Percentiles rank a stretch among this genome's conserved stretches.
These are phyloP conservation scores for Vigna unguiculata DNA, from an alignment of 306 rosid species.

Conservation along the genomic window DNA sequence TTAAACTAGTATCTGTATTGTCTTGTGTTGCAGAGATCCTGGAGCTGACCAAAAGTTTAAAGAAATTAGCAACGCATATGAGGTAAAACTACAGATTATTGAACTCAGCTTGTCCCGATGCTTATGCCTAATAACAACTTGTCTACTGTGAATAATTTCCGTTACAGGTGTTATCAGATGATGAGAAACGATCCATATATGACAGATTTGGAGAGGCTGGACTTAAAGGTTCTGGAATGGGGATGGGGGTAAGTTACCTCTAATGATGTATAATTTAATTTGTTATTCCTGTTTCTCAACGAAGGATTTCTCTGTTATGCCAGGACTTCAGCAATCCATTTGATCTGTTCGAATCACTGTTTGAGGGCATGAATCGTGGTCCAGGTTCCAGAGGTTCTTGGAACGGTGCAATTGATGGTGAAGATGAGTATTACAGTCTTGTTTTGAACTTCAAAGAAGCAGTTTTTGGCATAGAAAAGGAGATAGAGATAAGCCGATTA, in stretches of 20 bases:
- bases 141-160: slow-evolving; percentile 33
- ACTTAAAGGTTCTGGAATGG: slow-evolving; percentile 88
- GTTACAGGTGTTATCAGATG: slow-evolving; percentile 89
- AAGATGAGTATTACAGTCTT: slow-evolving; percentile 79
- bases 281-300: slow-evolving; percentile 38
- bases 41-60: slow-evolving; percentile 89
- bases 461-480: slow-evolving; percentile 90
- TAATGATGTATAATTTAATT: slow-evolving; percentile 22
- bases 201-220: slow-evolving; percentile 98
- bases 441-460: slow-evolving; percentile 90
- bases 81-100: slow-evolving; percentile 60
- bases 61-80: slow-evolving; percentile 92
- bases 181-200: slow-evolving; percentile 84
- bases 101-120: slow-evolving; percentile 35
- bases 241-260: slow-evolving; percentile 78
- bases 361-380: slow-evolving; percentile 57
- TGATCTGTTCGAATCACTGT: slow-evolving; percentile 54
- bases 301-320: slow-evolving; percentile 22
- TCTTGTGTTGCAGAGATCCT: slow-evolving; percentile 64
- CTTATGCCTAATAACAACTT: slow-evolving; percentile 6
- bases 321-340: slow-evolving; percentile 62
- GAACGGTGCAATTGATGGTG: slow-evolving; percentile 55
- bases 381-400: slow-evolving; percentile 55
- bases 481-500: slow-evolving; percentile 85
- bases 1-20: slow-evolving; percentile 23